Percentiles rank a stretch among this genome's conserved stretches.
Evolutionary conservation across 169 alveolate species (phyloP).

Genomic region (Plasmodium berghei): DNA sequence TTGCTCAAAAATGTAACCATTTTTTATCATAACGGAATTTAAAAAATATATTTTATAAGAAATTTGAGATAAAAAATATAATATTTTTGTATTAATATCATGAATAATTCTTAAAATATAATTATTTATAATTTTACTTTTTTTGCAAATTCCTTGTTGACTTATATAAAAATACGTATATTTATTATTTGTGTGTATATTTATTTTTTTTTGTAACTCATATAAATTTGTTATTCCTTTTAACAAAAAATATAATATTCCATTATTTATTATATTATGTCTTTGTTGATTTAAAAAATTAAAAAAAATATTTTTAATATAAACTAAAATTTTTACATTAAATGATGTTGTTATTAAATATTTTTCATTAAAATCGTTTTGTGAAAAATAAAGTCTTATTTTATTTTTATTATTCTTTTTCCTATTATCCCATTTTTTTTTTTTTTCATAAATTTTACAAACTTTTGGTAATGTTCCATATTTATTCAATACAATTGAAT

Average conservation of each 20-base stretch:
- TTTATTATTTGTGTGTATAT: conserved; percentile 1
- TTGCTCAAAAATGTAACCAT: conserved; percentile 19
- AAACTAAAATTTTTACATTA: conserved; percentile 40
- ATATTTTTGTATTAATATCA: conserved; percentile 28
- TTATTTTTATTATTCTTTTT: neutral
- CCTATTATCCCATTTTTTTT: neutral
- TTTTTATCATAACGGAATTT: conserved; percentile 18
- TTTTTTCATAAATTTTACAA: neutral
- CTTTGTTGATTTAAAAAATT: conserved; percentile 14
- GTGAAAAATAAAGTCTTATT: neutral
- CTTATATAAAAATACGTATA: conserved; percentile 55
- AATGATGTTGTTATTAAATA: conserved; percentile 32
- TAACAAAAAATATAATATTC: conserved; percentile 3
- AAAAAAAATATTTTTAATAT: conserved; percentile 16
- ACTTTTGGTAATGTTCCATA: neutral
- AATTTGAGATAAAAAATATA: conserved; percentile 3
- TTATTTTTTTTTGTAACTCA: conserved; percentile 27
- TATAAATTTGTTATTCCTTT: conserved; percentile 23
- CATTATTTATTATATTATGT: neutral
- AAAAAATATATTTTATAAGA: neutral
- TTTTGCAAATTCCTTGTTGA: conserved; percentile 8
- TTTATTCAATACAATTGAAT: neutral
- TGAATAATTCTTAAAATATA: conserved; percentile 34
- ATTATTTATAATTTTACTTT: conserved; percentile 29
- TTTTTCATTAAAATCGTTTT: conserved; percentile 7